Percentiles rank a stretch among this genome's conserved stretches.
These are phyloP conservation scores for Acanthamoeba castellanii DNA, from an alignment of 208 protist species.

Conservation along the genomic window DNA sequence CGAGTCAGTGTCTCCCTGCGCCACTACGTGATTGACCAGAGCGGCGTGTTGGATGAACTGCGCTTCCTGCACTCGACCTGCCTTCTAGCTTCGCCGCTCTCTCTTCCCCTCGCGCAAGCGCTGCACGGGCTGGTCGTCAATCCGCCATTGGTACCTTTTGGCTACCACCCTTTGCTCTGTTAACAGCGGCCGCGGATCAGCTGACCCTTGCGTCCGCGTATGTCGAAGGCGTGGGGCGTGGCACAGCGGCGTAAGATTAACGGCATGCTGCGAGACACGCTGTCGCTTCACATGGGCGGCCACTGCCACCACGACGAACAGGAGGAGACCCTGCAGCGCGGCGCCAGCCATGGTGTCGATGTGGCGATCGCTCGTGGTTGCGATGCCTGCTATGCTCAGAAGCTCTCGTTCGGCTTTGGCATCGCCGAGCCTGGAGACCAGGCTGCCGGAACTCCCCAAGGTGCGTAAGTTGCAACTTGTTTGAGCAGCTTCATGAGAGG, in stretches of 20 bases:
- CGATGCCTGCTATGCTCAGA: constrained; percentile 23
- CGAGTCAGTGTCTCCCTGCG: background rate
- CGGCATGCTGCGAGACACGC: background rate
- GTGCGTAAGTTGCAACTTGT: background rate
- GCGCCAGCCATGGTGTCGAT: background rate
- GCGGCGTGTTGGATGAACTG: constrained; percentile 24
- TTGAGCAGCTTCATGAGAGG: background rate
- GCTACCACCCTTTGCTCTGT: background rate
- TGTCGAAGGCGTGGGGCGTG: constrained; percentile 22
- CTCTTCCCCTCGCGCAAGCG: background rate
- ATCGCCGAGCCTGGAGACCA: background rate
- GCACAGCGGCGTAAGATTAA: constrained; percentile 9
- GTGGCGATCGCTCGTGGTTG: background rate
- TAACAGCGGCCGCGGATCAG: too few species aligned
- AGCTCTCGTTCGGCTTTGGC: constrained; percentile 51
- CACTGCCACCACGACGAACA: background rate
- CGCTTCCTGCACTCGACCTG: constrained; percentile 44
- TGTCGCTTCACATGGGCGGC: background rate
- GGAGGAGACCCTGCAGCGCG: background rate
- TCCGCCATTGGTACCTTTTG: background rate
- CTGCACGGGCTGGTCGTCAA: background rate
- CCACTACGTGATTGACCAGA: constrained; percentile 1
- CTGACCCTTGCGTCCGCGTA: background rate
- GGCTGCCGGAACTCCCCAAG: background rate
- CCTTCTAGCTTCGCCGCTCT: constrained; percentile 12